Evolutionary conservation across 2,329 filamentous ascomycete genomes (phyloP).

Genomic region (Fusarium graminum): DNA sequence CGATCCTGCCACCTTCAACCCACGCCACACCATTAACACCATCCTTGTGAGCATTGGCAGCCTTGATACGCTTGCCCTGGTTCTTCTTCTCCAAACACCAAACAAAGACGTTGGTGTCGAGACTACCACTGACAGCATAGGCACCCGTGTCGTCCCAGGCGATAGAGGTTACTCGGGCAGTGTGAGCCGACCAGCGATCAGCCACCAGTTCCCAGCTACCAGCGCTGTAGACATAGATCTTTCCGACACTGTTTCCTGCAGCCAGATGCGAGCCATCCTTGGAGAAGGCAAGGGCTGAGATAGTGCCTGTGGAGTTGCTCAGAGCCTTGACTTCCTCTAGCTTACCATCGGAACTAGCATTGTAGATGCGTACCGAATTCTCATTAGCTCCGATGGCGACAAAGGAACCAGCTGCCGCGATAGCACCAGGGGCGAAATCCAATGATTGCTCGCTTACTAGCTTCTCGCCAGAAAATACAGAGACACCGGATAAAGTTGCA

Average conservation of each 20-base stretch:
- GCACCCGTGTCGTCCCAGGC: conserved; percentile 84
- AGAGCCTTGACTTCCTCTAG: conserved; percentile 69
- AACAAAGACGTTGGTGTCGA: conserved; percentile 93
- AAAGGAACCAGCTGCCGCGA: conserved; percentile 75
- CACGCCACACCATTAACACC: conserved; percentile 91
- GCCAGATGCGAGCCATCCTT: conserved; percentile 81
- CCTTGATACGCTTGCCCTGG: conserved; percentile 87
- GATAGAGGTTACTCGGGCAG: conserved; percentile 68
- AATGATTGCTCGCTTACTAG: conserved; percentile 71
- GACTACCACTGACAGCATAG: conserved; percentile 83
- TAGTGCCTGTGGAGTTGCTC: conserved; percentile 75
- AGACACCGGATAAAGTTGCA: conserved; percentile 66
- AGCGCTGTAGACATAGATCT: conserved; percentile 83
- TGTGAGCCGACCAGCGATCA: conserved; percentile 76
- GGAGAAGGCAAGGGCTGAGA: conserved; percentile 89
- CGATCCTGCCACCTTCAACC: conserved; percentile 77
- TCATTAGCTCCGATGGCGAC: conserved; percentile 83
- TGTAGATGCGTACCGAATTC: conserved; percentile 81
- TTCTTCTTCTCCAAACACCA: conserved; percentile 86
- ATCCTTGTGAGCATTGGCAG: conserved; percentile 92
- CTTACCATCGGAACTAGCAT: conserved; percentile 65
- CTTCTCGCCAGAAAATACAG: conserved; percentile 70
- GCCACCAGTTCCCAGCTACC: conserved; percentile 77
- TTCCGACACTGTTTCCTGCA: conserved; percentile 85
- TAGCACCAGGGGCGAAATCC: conserved; percentile 74